A percentile compares a stretch with the other conserved stretches of the same genome.
These are phyloP conservation scores for Linum tenue DNA, from an alignment of 345 rosid species.

Conservation along the genomic window DNA sequence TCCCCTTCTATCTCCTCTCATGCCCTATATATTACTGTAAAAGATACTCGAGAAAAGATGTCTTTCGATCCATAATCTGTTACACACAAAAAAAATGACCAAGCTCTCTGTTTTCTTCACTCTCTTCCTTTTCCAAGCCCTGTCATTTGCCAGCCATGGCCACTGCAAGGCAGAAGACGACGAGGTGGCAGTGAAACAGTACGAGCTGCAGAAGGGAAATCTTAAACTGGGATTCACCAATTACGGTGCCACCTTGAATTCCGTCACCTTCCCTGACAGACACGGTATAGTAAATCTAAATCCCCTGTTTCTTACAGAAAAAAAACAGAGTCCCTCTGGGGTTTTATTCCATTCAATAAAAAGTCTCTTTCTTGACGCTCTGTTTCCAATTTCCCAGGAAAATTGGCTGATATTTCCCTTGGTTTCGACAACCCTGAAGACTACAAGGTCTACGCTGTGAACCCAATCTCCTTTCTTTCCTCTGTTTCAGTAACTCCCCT, in stretches of 20 bases:
- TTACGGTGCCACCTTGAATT: background rate
- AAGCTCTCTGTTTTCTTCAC: too few species aligned
- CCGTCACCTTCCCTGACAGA: background rate
- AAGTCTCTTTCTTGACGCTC: background rate
- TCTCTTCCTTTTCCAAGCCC: too few species aligned
- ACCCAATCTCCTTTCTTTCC: background rate
- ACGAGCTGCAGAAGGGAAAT: background rate
- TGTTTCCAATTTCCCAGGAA: background rate
- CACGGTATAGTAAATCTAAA: background rate
- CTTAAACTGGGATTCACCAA: background rate
- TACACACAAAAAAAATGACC: too few species aligned
- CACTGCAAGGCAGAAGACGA: background rate
- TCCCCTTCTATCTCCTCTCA: too few species aligned
- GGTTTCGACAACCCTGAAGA: background rate
- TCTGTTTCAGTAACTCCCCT: background rate
- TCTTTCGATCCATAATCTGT: too few species aligned
- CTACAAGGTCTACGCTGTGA: background rate
- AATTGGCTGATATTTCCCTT: constrained; percentile 6
- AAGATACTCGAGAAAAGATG: too few species aligned
- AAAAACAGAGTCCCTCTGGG: too few species aligned
- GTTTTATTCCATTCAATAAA: background rate
- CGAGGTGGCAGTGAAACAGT: background rate
- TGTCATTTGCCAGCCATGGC: background rate
- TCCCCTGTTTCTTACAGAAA: background rate
- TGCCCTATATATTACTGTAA: too few species aligned